Evolutionary conservation across 352 stramenopile genomes (phyloP).

Genomic region (Globisporangium ultimum): DNA sequence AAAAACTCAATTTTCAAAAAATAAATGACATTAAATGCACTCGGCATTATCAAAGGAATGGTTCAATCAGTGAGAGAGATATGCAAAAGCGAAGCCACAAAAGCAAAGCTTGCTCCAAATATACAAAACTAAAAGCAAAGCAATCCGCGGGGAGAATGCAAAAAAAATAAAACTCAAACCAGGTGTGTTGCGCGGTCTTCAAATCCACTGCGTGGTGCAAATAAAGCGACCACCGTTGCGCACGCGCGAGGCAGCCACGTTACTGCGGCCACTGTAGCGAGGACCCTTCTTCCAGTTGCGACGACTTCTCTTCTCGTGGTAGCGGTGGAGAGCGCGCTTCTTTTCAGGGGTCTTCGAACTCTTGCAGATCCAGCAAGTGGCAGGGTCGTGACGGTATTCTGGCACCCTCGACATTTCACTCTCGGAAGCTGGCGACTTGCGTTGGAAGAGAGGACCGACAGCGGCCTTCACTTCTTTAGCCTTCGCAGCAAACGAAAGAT

Average conservation of each 20-base stretch:
- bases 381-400: conserved; percentile 64
- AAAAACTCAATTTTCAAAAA: conserved; percentile 3
- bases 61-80: conserved; percentile 21
- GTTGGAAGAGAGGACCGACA: conserved; percentile 8
- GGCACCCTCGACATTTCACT: conserved; percentile 35
- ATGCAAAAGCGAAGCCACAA: conserved; percentile 15
- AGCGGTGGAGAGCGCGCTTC: conserved; percentile 81
- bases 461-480: conserved; percentile 16
- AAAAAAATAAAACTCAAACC: conserved; percentile 6
- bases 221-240: conserved; percentile 82
- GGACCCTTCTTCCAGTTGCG: conserved; percentile 83
- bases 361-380: conserved; percentile 88
- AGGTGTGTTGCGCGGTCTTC: conserved; percentile 17
- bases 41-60: conserved; percentile 11
- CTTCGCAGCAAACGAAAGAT: conserved; percentile 43
- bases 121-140: conserved; percentile 10
- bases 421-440: conserved; percentile 48
- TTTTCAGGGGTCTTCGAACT: conserved; percentile 76
- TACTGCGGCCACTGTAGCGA: conserved; percentile 75
- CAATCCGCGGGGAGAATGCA: conserved; percentile 12
- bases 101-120: conserved; percentile 8
- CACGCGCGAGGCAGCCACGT: conserved; percentile 75
- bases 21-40: conserved; percentile 15
- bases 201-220: conserved; percentile 79
- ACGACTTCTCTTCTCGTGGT: conserved; percentile 75